Conservation (phyloP, 768 basidiomycete species). For the Rhizopogon vulgaris region DNA sequence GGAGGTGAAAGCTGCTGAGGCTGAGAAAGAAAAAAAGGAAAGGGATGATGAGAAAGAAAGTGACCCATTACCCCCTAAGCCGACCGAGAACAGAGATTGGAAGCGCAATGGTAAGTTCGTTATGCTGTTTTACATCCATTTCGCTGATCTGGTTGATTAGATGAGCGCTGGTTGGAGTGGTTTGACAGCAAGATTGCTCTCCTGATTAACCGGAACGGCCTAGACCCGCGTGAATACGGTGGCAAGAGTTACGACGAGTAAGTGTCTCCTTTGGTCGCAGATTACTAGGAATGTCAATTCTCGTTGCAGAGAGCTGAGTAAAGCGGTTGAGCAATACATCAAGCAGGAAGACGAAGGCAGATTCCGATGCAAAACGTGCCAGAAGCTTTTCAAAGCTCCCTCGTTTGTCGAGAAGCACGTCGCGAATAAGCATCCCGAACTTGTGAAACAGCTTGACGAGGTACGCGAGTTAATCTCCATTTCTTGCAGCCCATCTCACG, state of each 20-base stretch:
- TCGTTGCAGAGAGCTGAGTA: constrained; percentile 66
- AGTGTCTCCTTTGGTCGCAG: constrained; percentile 25
- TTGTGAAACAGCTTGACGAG: constrained; percentile 78
- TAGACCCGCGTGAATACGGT: constrained; percentile 85
- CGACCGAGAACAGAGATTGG: constrained; percentile 44
- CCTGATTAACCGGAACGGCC: constrained; percentile 67
- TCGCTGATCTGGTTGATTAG: constrained; percentile 33
- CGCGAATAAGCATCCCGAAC: constrained; percentile 86
- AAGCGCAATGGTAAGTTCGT: constrained; percentile 59
- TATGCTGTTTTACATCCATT: not conserved
- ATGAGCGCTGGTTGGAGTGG: constrained; percentile 86
- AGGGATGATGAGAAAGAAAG: constrained; percentile 39
- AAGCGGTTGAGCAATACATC: constrained; percentile 71
- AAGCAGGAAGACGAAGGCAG: constrained; percentile 97
- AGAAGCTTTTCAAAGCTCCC: constrained; percentile 95
- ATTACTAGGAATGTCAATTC: constrained; percentile 8
- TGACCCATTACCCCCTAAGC: constrained; percentile 20
- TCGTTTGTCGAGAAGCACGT: constrained; percentile 98
- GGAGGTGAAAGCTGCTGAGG: constrained; percentile 53
- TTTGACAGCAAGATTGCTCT: constrained; percentile 83
- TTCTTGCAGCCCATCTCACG: constrained; percentile 6
- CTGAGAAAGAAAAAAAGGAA: constrained; percentile 39
- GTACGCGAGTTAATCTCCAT: constrained; percentile 38
- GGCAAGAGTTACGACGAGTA: constrained; percentile 90
- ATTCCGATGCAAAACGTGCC: constrained; percentile 93